Percentiles rank a stretch among this genome's conserved stretches.
These are phyloP conservation scores for Clavulina sp. DNA, from an alignment of 768 basidiomycete species.

Conservation along the genomic window DNA sequence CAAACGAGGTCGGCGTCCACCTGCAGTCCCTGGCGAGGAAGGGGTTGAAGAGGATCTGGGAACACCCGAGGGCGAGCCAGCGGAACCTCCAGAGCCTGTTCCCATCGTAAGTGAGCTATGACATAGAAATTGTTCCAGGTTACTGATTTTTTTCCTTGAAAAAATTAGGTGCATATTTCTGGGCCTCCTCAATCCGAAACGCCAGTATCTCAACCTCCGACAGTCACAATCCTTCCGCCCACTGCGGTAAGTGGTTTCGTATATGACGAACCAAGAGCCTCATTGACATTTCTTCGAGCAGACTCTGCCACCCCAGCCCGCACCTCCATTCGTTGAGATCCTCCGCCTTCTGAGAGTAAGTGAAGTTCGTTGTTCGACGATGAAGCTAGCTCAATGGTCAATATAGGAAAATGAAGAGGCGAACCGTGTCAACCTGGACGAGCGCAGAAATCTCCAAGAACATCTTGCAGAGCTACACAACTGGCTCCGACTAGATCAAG, in stretches of 20 bases:
- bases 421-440: slow-evolving; percentile 56
- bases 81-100: no score
- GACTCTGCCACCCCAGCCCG: neutral
- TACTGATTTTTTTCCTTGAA: no score
- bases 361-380: neutral
- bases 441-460: slow-evolving; percentile 56
- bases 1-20: no score
- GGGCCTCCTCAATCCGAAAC: neutral
- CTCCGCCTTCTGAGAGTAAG: slow-evolving; percentile 31
- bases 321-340: slow-evolving; percentile 41
- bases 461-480: slow-evolving; percentile 56
- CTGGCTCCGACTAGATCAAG: slow-evolving; percentile 65
- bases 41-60: no score
- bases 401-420: slow-evolving; percentile 56
- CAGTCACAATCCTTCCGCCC: neutral
- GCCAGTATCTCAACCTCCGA: no score
- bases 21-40: no score
- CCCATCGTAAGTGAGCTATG: no score
- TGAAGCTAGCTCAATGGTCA: slow-evolving; percentile 1
- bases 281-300: neutral
- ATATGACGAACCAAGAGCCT: neutral
- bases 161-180: no score
- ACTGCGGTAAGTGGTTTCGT: neutral
- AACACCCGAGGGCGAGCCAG: no score
- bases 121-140: no score